Percentiles rank a stretch among this genome's conserved stretches.
phyloP scores from a whole-genome alignment of 345 rosid genomes.

The Microthlaspi erraticum region DNA sequence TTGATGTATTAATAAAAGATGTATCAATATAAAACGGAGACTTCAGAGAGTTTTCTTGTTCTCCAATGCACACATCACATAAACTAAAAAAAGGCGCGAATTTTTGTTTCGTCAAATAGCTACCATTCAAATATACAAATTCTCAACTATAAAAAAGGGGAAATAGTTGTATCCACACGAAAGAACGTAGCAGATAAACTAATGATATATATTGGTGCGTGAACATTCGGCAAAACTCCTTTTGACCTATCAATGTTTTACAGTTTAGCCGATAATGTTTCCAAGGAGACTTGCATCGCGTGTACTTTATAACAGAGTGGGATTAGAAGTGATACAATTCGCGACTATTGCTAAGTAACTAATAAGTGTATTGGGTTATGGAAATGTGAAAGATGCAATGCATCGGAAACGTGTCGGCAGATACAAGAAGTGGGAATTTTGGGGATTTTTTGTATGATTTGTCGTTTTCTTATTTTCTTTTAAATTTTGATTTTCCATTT shows the following conservation, averaged over 20 bases:
- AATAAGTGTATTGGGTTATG: constrained; percentile 8
- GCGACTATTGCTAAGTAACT: neutral
- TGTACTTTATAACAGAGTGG: constrained; percentile 14
- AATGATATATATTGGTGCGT: neutral
- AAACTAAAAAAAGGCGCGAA: neutral
- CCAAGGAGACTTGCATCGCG: constrained; percentile 15
- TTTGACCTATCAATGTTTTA: neutral
- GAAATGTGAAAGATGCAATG: constrained; percentile 31
- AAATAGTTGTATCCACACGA: neutral
- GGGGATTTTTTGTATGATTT: neutral
- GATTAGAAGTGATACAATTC: constrained; percentile 1
- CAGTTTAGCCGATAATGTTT: neutral
- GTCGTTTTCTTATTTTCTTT: constrained; percentile 12
- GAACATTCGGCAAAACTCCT: neutral
- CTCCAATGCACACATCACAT: neutral
- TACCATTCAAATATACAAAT: neutral
- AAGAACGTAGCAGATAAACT: too few species aligned
- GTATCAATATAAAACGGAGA: neutral
- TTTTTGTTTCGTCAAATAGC: neutral
- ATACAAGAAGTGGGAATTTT: neutral
- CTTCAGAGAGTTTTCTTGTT: neutral
- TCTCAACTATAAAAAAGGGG: neutral
- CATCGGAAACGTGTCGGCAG: constrained; percentile 29
- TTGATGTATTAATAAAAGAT: neutral
- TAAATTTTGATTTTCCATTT: neutral